Conservation (phyloP, 441 rosid genomes). For the Adansonia rubrostipa region DNA sequence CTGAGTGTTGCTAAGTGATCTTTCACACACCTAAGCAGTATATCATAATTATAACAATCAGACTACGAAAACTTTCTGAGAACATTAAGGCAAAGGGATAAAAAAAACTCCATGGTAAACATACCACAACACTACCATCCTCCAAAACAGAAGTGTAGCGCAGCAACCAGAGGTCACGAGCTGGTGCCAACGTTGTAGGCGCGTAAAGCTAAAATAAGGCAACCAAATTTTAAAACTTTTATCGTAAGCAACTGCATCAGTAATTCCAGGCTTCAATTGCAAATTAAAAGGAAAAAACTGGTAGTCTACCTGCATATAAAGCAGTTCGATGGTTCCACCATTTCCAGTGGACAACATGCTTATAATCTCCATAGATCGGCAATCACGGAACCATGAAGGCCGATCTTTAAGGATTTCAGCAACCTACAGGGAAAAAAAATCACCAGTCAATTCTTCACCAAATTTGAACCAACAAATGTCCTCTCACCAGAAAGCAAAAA, state of each 20-base stretch:
- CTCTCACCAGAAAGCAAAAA: slow-evolving; percentile 14
- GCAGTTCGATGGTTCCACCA: too few relatives aligned
- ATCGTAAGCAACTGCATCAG: neutral
- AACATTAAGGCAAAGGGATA: neutral
- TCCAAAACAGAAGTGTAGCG: slow-evolving; percentile 75
- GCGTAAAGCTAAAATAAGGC: slow-evolving; percentile 58
- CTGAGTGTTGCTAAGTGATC: slow-evolving; percentile 68
- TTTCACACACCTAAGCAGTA: slow-evolving; percentile 54
- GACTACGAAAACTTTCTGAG: neutral
- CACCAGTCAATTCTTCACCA: neutral
- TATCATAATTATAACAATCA: neutral
- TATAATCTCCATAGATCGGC: slow-evolving; percentile 60
- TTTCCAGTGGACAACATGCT: slow-evolving; percentile 48
- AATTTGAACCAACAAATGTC: slow-evolving; percentile 4
- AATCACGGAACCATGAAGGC: slow-evolving; percentile 67
- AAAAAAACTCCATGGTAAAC: neutral
- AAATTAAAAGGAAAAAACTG: slow-evolving; percentile 1
- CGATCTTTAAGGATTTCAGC: slow-evolving; percentile 74
- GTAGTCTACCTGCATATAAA: slow-evolving; percentile 51
- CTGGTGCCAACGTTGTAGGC: slow-evolving; percentile 72
- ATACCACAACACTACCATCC: slow-evolving; percentile 80
- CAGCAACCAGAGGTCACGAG: slow-evolving; percentile 78
- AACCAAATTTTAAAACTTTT: neutral
- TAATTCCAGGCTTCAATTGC: neutral
- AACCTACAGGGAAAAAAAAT: slow-evolving; percentile 37